Conservation (phyloP, 768 basidiomycete species). For the Clitopilus hobsonii region DNA sequence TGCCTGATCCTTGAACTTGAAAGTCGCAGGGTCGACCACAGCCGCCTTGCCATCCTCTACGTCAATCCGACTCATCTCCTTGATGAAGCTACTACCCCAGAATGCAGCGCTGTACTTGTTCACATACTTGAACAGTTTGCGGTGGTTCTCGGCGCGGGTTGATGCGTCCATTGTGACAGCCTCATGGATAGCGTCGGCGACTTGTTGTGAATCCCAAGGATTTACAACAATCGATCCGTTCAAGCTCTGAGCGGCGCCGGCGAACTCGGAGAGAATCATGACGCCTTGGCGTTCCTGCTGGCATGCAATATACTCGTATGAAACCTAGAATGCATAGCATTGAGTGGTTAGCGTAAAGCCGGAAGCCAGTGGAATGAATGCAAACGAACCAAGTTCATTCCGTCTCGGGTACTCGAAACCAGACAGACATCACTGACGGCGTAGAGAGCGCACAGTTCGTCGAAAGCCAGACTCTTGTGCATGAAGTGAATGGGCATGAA, state of each 20-base stretch:
- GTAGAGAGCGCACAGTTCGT: constrained; percentile 97
- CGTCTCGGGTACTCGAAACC: constrained; percentile 92
- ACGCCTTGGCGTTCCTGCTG: constrained; percentile 91
- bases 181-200: constrained; percentile 95
- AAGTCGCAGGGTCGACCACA: not conserved
- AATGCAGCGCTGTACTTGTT: constrained; percentile 91
- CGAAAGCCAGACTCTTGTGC: constrained; percentile 91
- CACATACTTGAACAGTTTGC: constrained; percentile 95
- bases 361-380: not conserved
- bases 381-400: constrained; percentile 93
- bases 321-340: constrained; percentile 70
- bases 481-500: constrained; percentile 99
- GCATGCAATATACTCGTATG: constrained; percentile 97
- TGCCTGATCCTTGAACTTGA: constrained; percentile 14
- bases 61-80: constrained; percentile 67
- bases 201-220: constrained; percentile 98
- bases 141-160: constrained; percentile 85
- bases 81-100: constrained; percentile 90
- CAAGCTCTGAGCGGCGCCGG: constrained; percentile 92
- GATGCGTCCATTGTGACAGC: constrained; percentile 86
- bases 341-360: constrained; percentile 19
- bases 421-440: constrained; percentile 95
- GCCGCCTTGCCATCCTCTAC: constrained; percentile 22
- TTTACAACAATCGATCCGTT: constrained; percentile 98
- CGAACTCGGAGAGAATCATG: constrained; percentile 98